These are phyloP conservation scores for Ogataea nitratoaversa DNA, from an alignment of 805 yeast genomes.

Conservation along the genomic window DNA sequence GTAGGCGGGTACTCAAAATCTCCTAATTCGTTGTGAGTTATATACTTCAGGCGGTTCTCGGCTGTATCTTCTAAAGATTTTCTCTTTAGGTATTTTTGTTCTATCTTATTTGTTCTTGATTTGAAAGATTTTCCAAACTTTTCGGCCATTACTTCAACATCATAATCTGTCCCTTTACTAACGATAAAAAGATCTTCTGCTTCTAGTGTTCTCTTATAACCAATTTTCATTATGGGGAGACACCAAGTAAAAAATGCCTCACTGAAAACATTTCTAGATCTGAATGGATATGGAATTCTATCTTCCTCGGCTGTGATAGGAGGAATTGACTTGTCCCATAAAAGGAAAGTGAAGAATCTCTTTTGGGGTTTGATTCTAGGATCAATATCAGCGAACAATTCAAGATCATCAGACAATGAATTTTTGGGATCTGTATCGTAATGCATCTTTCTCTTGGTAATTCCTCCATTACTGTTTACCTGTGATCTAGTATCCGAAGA, in stretches of 20 bases:
- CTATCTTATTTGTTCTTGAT: conserved; percentile 27
- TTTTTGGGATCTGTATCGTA: not conserved
- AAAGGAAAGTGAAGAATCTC: conserved; percentile 32
- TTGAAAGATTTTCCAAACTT: conserved; percentile 34
- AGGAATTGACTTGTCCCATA: conserved; percentile 38
- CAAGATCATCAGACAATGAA: not conserved
- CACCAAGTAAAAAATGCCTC: conserved; percentile 63
- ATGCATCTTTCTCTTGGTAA: not conserved
- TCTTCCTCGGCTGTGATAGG: conserved; percentile 50
- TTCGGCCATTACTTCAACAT: conserved; percentile 37
- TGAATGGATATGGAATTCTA: conserved; percentile 42
- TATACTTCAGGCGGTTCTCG: conserved; percentile 34
- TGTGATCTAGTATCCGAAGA: no score
- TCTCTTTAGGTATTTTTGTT: conserved; percentile 27
- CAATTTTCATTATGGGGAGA: conserved; percentile 55
- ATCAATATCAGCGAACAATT: conserved; percentile 7
- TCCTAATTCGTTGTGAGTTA: conserved; percentile 28
- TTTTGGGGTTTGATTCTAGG: conserved; percentile 30
- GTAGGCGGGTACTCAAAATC: conserved; percentile 39
- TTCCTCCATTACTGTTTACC: not conserved
- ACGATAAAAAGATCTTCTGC: conserved; percentile 58
- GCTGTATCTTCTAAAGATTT: conserved; percentile 30
- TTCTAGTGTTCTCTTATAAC: conserved; percentile 67
- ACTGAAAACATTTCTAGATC: conserved; percentile 36
- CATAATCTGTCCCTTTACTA: conserved; percentile 33